Percentiles rank a stretch among this genome's conserved stretches.
phyloP scores from a whole-genome alignment of 352 stramenopile genomes.

The Globisporangium irregulare region DNA sequence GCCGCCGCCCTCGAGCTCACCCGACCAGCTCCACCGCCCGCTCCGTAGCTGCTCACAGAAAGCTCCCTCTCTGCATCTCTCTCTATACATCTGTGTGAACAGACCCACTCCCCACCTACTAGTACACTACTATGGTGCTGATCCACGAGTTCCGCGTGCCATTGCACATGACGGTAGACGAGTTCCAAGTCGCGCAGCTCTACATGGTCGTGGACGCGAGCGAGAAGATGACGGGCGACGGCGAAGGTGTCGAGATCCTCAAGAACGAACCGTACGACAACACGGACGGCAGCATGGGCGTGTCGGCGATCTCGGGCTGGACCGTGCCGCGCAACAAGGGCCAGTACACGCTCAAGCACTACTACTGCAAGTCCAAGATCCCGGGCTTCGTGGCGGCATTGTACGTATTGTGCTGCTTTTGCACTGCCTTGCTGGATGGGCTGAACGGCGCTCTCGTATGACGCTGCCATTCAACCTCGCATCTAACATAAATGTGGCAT shows the following conservation, averaged over 20 bases:
- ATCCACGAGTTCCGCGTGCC: conserved; percentile 88
- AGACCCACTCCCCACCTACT: background rate
- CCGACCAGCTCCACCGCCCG: background rate
- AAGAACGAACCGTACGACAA: conserved; percentile 85
- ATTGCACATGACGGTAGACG: conserved; percentile 82
- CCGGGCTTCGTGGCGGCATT: conserved; percentile 75
- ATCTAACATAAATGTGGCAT: background rate
- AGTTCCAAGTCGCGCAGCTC: conserved; percentile 84
- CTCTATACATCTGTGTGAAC: background rate
- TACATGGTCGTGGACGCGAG: conserved; percentile 88
- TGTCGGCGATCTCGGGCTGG: conserved; percentile 76
- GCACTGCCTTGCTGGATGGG: background rate
- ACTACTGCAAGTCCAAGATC: conserved; percentile 86
- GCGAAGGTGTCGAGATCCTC: conserved; percentile 84
- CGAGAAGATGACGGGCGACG: conserved; percentile 80
- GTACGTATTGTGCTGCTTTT: conserved; percentile 31
- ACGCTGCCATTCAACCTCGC: background rate
- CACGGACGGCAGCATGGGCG: conserved; percentile 67
- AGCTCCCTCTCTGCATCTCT: background rate
- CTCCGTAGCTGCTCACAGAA: background rate
- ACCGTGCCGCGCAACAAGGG: conserved; percentile 71
- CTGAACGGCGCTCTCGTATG: background rate
- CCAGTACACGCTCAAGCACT: conserved; percentile 89
- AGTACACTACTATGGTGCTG: conserved; percentile 48
- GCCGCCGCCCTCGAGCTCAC: background rate